Evolutionary conservation across 441 rosid species (phyloP).

Genomic region (Pelargonium australe): DNA sequence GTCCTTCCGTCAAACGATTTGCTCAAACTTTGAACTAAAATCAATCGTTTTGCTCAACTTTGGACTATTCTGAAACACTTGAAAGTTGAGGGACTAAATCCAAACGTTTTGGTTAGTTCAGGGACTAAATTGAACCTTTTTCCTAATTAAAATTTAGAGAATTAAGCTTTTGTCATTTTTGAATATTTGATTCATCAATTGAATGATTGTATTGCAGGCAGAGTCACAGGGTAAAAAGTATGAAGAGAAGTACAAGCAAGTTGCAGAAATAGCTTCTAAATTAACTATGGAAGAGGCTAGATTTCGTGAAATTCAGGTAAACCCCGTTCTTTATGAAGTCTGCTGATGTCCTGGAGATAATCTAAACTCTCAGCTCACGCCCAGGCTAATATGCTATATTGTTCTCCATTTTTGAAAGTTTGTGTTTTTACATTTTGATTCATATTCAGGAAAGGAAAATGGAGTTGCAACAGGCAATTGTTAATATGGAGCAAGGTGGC

Average conservation of each 20-base stretch:
- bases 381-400: background rate
- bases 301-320: slow-evolving; percentile 88
- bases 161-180: slow-evolving; percentile 12
- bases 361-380: no score
- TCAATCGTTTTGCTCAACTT: no score
- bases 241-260: slow-evolving; percentile 97
- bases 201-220: slow-evolving; percentile 49
- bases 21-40: no score
- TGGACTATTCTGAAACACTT: no score
- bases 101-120: no score
- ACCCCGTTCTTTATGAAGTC: slow-evolving; percentile 10
- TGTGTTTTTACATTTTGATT: slow-evolving; percentile 10
- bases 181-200: slow-evolving; percentile 18
- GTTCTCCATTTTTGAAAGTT: background rate
- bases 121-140: no score
- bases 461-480: slow-evolving; percentile 86
- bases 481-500: slow-evolving; percentile 89
- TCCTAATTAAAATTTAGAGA: slow-evolving; percentile 12
- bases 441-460: slow-evolving; percentile 61
- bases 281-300: slow-evolving; percentile 90
- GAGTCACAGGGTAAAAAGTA: slow-evolving; percentile 81
- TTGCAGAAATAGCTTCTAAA: slow-evolving; percentile 88
- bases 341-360: slow-evolving; percentile 7
- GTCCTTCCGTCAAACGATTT: no score
- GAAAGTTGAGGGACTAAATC: no score